Conservation (phyloP, 768 basidiomycete species). For the Podaxis sp. region DNA sequence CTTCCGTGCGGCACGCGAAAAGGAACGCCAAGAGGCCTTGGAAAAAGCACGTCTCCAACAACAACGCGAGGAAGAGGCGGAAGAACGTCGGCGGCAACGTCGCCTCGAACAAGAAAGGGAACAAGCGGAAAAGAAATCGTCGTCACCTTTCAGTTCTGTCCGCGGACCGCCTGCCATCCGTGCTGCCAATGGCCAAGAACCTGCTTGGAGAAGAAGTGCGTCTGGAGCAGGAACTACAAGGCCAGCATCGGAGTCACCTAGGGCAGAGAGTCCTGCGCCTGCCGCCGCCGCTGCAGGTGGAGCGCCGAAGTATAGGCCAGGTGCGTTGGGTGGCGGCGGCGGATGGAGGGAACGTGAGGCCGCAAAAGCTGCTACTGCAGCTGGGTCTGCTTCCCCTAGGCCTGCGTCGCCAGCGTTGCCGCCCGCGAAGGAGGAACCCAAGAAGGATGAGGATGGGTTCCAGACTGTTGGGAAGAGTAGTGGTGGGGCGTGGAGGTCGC, state of each 20-base stretch:
- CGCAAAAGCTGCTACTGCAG: constrained; percentile 20
- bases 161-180: constrained; percentile 18
- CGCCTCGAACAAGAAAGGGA: constrained; percentile 36
- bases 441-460: constrained; percentile 71
- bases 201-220: constrained; percentile 32
- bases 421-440: constrained; percentile 36
- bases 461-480: constrained; percentile 43
- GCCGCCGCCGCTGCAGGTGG: constrained; percentile 32
- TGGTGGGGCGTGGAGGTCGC: constrained; percentile 22
- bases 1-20: constrained; percentile 50
- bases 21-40: constrained; percentile 45
- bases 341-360: constrained; percentile 22
- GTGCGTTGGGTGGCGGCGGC: constrained; percentile 27
- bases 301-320: constrained; percentile 43
- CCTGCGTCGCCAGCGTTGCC: constrained; percentile 36
- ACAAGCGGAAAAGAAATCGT: constrained; percentile 15
- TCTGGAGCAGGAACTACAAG: constrained; percentile 22
- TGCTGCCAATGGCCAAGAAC: constrained; percentile 25
- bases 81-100: constrained; percentile 40
- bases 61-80: constrained; percentile 73
- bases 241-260: constrained; percentile 34
- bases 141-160: constrained; percentile 26
- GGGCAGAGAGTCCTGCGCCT: constrained; percentile 56
- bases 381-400: constrained; percentile 19
- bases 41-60: constrained; percentile 59